Evolutionary conservation across 2,329 filamentous ascomycete species (phyloP), one percentile per base, ranked within the genome.

Genomic region (Madurella fahalii): DNA sequence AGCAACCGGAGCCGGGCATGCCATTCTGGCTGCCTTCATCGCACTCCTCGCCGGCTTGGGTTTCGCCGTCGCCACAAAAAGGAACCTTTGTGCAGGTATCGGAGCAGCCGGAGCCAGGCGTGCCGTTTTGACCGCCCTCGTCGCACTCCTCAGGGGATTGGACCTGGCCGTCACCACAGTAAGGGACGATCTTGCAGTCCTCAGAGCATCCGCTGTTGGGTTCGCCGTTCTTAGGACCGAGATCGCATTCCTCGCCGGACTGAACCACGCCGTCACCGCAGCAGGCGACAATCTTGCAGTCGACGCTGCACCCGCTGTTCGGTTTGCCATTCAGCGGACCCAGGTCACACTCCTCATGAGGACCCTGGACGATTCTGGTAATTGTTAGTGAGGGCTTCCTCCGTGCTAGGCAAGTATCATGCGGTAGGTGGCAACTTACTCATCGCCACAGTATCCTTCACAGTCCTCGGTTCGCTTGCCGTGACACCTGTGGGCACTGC

Each of bases 291-390:
- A 34, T 34, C 44, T 51, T 34, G 49, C 53, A 56, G 45, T 48
- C 45, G 20, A 25, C 32, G 12, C 49, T 52, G 40, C 53, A 56
- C 15, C 53, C 53, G 32, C 52, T 55, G 50, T 50, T 50, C 40
- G 49, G 47, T 30, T 45, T 40, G 45, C 52, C 52, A n/a, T 51
- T 53, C 5, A 57, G 50, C 50, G 56, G 31, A n/a, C 57, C 57
- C 15, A 58, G 53, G 20, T 58, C 57, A 40, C 57, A 59, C 18
- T 59, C n/a, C 16, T 59, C 57, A 9, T 59, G 18, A 11, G 57
- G 57, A 1, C 16, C 5, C 34, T 59, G 54, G 17, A 59, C 50
- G 7, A 37, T 50, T 15, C 57, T 59, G 37, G 12, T 15, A 30
- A 16, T 13, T 37, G 41, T 52, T 40, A 50, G 49, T 52, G 18